These are phyloP conservation scores for Phaeophleospora eucalypticola DNA, from an alignment of 2,329 filamentous ascomycete genomes.

Conservation along the genomic window DNA sequence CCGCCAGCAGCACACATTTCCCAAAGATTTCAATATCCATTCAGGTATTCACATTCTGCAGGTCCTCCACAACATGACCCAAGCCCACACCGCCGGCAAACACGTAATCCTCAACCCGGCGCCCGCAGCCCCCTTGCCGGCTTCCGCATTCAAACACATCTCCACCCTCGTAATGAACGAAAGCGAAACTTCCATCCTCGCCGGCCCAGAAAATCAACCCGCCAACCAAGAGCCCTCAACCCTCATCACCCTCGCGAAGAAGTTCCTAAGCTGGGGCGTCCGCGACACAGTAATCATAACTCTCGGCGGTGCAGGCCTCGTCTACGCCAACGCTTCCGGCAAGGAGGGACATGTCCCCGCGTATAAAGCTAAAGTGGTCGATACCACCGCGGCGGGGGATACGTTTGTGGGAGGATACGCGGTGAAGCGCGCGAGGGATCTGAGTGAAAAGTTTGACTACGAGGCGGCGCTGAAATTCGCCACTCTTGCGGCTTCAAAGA, in stretches of 20 bases:
- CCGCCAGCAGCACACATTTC: no score
- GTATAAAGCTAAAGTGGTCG: slow-evolving; percentile 71
- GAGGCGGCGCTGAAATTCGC: slow-evolving; percentile 58
- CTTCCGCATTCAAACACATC: slow-evolving; percentile 61
- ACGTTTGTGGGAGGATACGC: slow-evolving; percentile 91
- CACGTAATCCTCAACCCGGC: slow-evolving; percentile 80
- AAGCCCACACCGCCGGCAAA: slow-evolving; percentile 27
- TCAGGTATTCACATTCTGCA: slow-evolving; percentile 3
- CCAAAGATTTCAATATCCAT: background rate
- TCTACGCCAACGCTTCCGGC: slow-evolving; percentile 27
- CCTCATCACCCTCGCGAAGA: slow-evolving; percentile 36
- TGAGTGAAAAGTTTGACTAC: slow-evolving; percentile 45
- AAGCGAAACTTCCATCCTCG: slow-evolving; percentile 75
- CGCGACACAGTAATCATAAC: slow-evolving; percentile 78
- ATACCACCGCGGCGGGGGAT: slow-evolving; percentile 91
- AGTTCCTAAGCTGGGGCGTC: slow-evolving; percentile 68
- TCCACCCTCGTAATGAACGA: slow-evolving; percentile 86
- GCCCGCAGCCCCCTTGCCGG: slow-evolving; percentile 62
- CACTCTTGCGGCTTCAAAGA: slow-evolving; percentile 60
- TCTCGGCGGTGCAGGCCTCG: slow-evolving; percentile 56
- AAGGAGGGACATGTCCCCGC: slow-evolving; percentile 41
- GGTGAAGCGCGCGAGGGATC: slow-evolving; percentile 60
- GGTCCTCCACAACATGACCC: slow-evolving; percentile 32
- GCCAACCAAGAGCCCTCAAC: slow-evolving; percentile 33
- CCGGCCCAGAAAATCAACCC: slow-evolving; percentile 39